Evolutionary conservation across 2,329 filamentous ascomycete species (phyloP).

Genomic region (Aspergillus sp.): DNA sequence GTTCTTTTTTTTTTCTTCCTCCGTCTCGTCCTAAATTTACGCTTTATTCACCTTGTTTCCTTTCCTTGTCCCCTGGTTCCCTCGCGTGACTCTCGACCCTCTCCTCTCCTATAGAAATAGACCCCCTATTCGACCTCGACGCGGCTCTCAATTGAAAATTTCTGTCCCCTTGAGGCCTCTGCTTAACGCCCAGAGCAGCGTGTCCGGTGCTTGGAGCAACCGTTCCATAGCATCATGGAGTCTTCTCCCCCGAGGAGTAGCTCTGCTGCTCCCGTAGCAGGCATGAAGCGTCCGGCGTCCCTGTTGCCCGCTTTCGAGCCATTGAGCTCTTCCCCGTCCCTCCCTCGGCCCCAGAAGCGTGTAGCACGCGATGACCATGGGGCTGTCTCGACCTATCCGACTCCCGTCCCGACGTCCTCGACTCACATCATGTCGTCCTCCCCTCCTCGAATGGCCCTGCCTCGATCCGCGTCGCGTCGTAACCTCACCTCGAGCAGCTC

Average conservation of each 20-base stretch:
- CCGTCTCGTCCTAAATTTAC: conserved; percentile 7
- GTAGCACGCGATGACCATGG: conserved; percentile 45
- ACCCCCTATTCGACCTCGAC: conserved; percentile 17
- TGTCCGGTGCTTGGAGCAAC: conserved; percentile 5
- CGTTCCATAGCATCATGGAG: conserved; percentile 33
- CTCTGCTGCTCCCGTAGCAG: conserved; percentile 35
- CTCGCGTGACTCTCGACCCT: conserved; percentile 7
- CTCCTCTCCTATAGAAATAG: conserved; percentile 14
- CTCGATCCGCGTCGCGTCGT: conserved; percentile 59
- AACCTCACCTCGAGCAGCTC: conserved; percentile 57
- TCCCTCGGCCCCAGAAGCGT: conserved; percentile 49
- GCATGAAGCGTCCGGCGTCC: conserved; percentile 48
- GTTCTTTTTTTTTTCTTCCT: conserved; percentile 20
- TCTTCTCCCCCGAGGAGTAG: conserved; percentile 40
- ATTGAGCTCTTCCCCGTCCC: conserved; percentile 48
- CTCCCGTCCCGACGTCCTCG: conserved; percentile 89
- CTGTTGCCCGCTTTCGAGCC: conserved; percentile 52
- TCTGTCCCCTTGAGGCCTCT: conserved; percentile 8
- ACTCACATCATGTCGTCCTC: conserved; percentile 89
- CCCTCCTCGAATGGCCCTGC: conserved; percentile 58
- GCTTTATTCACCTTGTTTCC: conserved; percentile 15
- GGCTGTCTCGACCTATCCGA: conserved; percentile 71
- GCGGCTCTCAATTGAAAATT: conserved; percentile 24
- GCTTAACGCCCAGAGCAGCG: conserved; percentile 7
- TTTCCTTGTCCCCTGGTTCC: conserved; percentile 12